phyloP scores from a whole-genome alignment of 176 grass and related monocot genomes.

The Canna indica region DNA sequence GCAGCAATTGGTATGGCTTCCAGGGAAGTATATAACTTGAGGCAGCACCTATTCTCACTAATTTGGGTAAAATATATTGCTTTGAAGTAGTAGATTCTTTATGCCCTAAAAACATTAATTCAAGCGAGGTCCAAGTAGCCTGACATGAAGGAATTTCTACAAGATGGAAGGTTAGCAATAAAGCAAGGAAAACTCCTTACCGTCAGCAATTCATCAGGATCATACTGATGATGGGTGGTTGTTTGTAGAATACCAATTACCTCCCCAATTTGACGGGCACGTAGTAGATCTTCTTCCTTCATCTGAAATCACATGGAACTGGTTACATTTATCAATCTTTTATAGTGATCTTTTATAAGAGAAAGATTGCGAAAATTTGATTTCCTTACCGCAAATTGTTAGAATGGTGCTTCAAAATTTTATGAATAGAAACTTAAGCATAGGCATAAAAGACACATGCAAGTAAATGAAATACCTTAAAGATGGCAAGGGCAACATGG shows the following conservation, averaged over 20 bases:
- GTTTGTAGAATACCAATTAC: slow-evolving; percentile 89
- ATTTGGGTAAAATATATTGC: no score
- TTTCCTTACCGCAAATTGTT: neutral
- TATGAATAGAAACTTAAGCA: neutral
- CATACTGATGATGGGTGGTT: slow-evolving; percentile 71
- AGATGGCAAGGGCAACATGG: slow-evolving; percentile 87
- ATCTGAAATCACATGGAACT: slow-evolving; percentile 36
- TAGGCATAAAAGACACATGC: neutral
- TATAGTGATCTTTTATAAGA: neutral
- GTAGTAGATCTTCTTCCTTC: slow-evolving; percentile 83
- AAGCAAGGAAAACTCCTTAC: slow-evolving; percentile 20
- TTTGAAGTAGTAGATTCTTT: no score
- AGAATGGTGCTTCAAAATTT: neutral
- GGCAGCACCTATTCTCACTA: no score
- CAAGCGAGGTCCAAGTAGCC: neutral
- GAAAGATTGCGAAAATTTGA: neutral
- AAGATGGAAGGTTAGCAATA: neutral
- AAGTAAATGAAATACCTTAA: slow-evolving; percentile 47
- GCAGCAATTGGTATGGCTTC: no score
- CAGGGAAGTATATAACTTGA: no score
- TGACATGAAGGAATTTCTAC: neutral
- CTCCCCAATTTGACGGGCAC: slow-evolving; percentile 81
- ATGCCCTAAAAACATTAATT: neutral
- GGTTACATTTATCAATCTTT: neutral
- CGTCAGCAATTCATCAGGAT: slow-evolving; percentile 77